A percentile compares a stretch with the other conserved stretches of the same genome.
Conservation (phyloP, 495 filamentous ascomycete genomes). For the Trichoderma asperelloides region DNA sequence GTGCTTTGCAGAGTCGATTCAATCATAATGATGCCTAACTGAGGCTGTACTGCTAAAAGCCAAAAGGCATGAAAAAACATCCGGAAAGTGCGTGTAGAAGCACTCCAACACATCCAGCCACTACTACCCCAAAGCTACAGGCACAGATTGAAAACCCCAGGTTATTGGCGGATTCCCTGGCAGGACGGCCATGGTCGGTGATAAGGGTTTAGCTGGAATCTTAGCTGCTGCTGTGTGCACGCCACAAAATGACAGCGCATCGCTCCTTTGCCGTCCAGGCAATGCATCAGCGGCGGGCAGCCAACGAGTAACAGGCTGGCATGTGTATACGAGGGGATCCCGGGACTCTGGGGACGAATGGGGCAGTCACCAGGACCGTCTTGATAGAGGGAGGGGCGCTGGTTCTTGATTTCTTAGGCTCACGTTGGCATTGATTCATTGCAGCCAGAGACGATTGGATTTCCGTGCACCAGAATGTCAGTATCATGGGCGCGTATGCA, state of each 20-base stretch:
- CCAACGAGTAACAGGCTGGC: neutral
- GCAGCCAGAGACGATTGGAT: neutral
- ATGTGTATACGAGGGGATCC: conserved; percentile 8
- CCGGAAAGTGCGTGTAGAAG: neutral
- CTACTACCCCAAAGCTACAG: too few species aligned
- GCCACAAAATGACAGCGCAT: conserved; percentile 8
- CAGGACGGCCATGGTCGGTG: conserved; percentile 1
- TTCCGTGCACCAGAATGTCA: neutral
- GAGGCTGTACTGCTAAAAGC: too few species aligned
- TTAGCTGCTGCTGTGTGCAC: conserved; percentile 1
- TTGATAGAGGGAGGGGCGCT: neutral
- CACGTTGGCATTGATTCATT: neutral
- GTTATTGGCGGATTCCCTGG: neutral
- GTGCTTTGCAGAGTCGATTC: neutral
- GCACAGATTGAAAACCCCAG: too few species aligned
- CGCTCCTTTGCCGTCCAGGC: neutral
- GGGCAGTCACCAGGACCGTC: neutral
- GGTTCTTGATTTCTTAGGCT: neutral
- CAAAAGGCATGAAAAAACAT: too few species aligned
- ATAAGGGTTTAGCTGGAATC: conserved; percentile 1
- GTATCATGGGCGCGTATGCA: neutral
- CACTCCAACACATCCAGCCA: neutral
- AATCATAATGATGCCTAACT: too few species aligned
- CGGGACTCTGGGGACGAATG: conserved; percentile 4
- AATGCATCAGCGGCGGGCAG: conserved; percentile 1